phyloP scores from a whole-genome alignment of 1,284 basidiomycete genomes.

The Rhodotorula glutinis region DNA sequence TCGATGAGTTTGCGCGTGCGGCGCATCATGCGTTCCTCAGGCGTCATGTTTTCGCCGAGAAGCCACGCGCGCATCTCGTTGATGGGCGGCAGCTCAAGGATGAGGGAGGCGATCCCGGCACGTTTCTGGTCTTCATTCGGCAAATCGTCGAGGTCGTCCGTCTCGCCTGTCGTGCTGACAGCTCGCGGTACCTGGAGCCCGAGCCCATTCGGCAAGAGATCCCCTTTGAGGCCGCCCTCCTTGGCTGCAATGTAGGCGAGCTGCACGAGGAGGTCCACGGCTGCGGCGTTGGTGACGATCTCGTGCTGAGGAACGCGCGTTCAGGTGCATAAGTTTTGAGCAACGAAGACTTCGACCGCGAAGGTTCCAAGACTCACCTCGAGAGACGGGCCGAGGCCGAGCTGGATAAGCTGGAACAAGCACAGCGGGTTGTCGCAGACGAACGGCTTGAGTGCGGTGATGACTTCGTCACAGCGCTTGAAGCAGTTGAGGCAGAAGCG shows the following conservation, averaged over 20 bases:
- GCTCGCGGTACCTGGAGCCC: constrained; percentile 26
- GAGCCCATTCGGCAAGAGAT: constrained; percentile 29
- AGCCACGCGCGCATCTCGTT: constrained; percentile 39
- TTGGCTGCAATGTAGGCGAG: constrained; percentile 34
- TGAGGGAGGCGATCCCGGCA: constrained; percentile 20
- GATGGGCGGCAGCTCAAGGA: constrained; percentile 34
- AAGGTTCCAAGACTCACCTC: constrained; percentile 3
- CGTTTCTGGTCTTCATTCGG: neutral
- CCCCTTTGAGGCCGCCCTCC: constrained; percentile 29
- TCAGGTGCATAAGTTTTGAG: neutral
- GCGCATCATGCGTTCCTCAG: constrained; percentile 26
- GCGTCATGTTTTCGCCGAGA: constrained; percentile 24
- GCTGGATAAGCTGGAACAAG: constrained; percentile 37
- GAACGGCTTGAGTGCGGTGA: constrained; percentile 34
- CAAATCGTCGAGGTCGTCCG: constrained; percentile 27
- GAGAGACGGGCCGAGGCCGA: constrained; percentile 36
- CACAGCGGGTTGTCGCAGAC: constrained; percentile 38
- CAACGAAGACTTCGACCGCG: too few species aligned
- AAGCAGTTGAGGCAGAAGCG: constrained; percentile 40
- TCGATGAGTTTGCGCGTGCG: constrained; percentile 35
- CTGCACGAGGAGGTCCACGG: constrained; percentile 41
- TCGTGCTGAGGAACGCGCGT: constrained; percentile 24
- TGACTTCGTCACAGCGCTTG: constrained; percentile 22
- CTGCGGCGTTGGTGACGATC: constrained; percentile 34
- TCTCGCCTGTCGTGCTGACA: constrained; percentile 6